Evolutionary conservation across 1,284 basidiomycete genomes (phyloP).

Genomic region (Rhodotorula mucilaginosa): DNA sequence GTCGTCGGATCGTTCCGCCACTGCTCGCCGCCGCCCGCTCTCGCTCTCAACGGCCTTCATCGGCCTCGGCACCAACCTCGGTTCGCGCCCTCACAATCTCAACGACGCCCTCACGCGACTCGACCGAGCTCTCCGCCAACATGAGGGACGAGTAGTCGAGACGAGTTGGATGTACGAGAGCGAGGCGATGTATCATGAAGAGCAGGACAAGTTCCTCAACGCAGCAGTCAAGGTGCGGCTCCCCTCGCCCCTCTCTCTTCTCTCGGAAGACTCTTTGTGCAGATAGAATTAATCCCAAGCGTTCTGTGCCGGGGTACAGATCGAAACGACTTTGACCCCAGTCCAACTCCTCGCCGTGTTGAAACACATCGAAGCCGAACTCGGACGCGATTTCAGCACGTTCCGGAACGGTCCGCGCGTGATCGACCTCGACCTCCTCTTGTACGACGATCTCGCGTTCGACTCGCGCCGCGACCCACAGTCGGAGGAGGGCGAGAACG

Average conservation of each 20-base stretch:
- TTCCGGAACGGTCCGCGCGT: constrained; percentile 83
- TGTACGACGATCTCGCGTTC: constrained; percentile 67
- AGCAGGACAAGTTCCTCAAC: constrained; percentile 88
- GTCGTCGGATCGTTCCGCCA: no score
- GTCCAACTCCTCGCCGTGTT: constrained; percentile 62
- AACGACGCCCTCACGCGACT: constrained; percentile 66
- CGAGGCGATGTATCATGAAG: constrained; percentile 88
- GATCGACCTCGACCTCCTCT: constrained; percentile 85
- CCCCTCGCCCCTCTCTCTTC: no score
- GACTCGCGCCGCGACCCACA: constrained; percentile 56
- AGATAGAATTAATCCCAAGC: no score
- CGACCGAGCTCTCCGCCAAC: constrained; percentile 48
- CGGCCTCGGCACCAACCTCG: constrained; percentile 86
- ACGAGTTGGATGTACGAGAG: constrained; percentile 94
- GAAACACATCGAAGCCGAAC: constrained; percentile 69
- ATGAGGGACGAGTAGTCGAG: constrained; percentile 57
- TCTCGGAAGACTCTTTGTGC: no score
- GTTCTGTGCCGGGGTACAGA: constrained; percentile 51
- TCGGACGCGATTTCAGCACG: constrained; percentile 74
- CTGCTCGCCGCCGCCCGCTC: no score
- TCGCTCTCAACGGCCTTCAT: constrained; percentile 56
- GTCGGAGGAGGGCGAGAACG: constrained; percentile 39
- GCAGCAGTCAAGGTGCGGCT: constrained; percentile 75
- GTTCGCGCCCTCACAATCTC: constrained; percentile 81
- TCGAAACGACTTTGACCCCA: constrained; percentile 70